A percentile compares a stretch with the other conserved stretches of the same genome.
phyloP scores from a whole-genome alignment of 208 protist species.

The Acanthamoeba culbertsoni region DNA sequence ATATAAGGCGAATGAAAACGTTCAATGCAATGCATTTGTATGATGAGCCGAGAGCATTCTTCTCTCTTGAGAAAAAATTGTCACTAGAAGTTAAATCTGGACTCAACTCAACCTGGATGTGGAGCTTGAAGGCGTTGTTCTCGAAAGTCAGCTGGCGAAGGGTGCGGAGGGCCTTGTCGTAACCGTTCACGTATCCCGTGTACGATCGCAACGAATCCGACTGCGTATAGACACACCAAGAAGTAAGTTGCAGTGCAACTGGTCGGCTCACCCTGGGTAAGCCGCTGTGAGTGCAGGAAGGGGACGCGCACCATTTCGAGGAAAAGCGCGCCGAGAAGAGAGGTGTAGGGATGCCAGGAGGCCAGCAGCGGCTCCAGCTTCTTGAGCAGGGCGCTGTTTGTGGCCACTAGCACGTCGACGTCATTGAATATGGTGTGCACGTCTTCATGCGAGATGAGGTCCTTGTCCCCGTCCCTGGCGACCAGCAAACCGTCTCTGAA shows the following conservation, averaged over 20 bases:
- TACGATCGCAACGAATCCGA: neutral
- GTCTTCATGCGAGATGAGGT: neutral
- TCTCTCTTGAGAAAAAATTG: no score
- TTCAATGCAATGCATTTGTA: no score
- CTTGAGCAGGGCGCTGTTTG: neutral
- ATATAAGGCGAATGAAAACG: neutral
- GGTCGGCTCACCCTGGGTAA: no score
- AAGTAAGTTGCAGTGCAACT: neutral
- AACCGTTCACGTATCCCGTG: slow-evolving; percentile 14
- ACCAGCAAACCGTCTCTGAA: neutral
- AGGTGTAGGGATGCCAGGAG: slow-evolving; percentile 2
- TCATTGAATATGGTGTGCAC: neutral
- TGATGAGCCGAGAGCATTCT: no score
- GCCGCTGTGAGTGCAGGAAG: neutral
- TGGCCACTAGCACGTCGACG: neutral
- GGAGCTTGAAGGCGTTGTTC: neutral
- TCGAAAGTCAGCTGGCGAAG: neutral
- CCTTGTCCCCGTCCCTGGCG: neutral
- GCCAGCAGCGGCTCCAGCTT: neutral
- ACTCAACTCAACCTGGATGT: neutral
- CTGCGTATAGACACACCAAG: neutral
- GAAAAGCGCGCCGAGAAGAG: neutral
- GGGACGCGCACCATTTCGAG: neutral
- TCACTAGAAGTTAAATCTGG: neutral
- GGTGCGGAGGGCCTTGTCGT: neutral